These are phyloP conservation scores for Mrakia frigida DNA, from an alignment of 768 basidiomycete genomes.

Conservation along the genomic window DNA sequence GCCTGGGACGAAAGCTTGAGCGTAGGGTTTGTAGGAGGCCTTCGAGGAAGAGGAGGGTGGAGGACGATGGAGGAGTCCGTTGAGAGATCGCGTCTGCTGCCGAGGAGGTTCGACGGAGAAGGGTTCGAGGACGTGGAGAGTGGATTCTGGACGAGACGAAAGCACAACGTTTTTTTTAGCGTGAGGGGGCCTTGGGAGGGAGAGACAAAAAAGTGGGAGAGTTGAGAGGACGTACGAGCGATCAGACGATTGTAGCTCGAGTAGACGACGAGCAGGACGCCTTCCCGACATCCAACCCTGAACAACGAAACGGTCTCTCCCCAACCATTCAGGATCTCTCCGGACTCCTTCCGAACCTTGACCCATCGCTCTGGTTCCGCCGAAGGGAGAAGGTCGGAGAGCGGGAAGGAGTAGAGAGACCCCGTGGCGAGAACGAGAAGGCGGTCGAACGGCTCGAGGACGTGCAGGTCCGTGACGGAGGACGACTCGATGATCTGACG, in stretches of 20 bases:
- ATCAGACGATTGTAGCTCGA: constrained; percentile 15
- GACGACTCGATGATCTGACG: constrained; percentile 24
- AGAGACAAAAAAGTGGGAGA: background rate
- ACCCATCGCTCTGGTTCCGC: constrained; percentile 18
- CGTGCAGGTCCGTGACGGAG: constrained; percentile 16
- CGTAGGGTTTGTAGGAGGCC: constrained; percentile 7
- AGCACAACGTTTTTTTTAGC: too few species aligned
- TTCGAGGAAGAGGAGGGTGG: background rate
- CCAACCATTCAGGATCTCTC: constrained; percentile 25
- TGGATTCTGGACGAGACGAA: background rate
- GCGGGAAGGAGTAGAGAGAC: constrained; percentile 17
- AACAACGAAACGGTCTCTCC: constrained; percentile 24
- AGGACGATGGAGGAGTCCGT: background rate
- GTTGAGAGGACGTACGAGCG: constrained; percentile 7
- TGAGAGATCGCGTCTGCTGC: constrained; percentile 4
- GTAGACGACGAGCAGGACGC: constrained; percentile 14
- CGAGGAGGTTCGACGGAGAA: background rate
- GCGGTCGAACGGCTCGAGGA: constrained; percentile 9
- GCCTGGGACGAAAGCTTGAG: constrained; percentile 11
- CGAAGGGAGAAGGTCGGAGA: constrained; percentile 3
- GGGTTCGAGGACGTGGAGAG: constrained; percentile 25
- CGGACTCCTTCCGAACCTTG: constrained; percentile 15
- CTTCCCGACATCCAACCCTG: background rate
- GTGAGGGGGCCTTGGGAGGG: too few species aligned
- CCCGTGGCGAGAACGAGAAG: constrained; percentile 22